Evolutionary conservation across 2,329 filamentous ascomycete genomes (phyloP).

Genomic region (Botrytis tulipae): DNA sequence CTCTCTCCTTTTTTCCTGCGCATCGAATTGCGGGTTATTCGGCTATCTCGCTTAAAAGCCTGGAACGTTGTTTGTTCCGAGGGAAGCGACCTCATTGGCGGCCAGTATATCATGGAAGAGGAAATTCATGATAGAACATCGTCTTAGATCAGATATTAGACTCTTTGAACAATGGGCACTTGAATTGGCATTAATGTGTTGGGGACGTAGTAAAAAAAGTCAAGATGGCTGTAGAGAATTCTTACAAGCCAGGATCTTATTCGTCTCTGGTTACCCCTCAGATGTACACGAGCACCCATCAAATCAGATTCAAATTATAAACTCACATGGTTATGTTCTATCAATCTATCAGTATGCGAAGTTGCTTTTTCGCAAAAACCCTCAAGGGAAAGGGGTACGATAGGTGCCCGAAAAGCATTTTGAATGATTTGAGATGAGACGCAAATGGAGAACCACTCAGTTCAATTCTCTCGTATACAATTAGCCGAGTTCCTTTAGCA

Average conservation of each 20-base stretch:
- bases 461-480: neutral
- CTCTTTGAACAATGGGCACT: rapidly evolving
- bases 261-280: neutral
- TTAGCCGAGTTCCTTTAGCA: neutral
- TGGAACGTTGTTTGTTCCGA: neutral
- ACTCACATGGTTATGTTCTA: neutral
- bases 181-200: rapidly evolving
- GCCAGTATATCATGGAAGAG: too few species aligned
- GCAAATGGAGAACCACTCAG: neutral
- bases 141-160: rapidly evolving
- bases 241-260: neutral
- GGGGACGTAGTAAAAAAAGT: neutral
- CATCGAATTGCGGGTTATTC: neutral
- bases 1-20: neutral
- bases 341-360: neutral
- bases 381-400: neutral
- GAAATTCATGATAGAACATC: too few species aligned
- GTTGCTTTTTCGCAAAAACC: rapidly evolving
- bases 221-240: neutral
- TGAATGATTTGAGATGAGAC: neutral
- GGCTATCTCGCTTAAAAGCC: neutral
- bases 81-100: neutral
- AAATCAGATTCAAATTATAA: neutral
- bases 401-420: neutral
- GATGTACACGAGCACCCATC: neutral